Evolutionary conservation across 805 yeast species (phyloP).

Genomic region (Lipomyces mesembrius): DNA sequence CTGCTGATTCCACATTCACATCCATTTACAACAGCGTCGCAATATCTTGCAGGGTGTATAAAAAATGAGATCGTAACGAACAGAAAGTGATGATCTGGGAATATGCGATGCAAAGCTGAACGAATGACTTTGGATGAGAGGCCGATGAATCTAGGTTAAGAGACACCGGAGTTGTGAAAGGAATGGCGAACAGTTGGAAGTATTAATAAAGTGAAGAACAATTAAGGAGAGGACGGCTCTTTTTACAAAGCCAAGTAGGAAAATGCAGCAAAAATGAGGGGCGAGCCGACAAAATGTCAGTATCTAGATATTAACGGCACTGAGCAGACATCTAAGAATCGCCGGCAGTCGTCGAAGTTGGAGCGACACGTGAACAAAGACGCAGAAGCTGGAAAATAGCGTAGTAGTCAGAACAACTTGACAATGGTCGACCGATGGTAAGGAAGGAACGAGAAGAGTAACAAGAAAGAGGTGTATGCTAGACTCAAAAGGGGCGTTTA

Average conservation of each 20-base stretch:
- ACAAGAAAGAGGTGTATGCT: background rate
- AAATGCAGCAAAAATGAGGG: background rate
- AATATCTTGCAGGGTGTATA: background rate
- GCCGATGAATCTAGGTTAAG: background rate
- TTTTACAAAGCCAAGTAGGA: background rate
- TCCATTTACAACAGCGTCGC: background rate
- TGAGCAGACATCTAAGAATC: constrained; percentile 14
- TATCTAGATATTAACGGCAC: constrained; percentile 4
- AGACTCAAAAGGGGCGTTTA: background rate
- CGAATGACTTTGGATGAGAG: background rate
- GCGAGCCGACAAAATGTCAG: constrained; percentile 8
- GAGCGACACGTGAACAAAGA: background rate
- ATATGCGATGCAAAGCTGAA: background rate
- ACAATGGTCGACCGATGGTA: background rate
- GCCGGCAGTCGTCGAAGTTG: background rate
- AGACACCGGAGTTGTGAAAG: background rate
- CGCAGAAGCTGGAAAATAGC: background rate
- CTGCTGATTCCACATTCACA: background rate
- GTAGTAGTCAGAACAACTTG: background rate
- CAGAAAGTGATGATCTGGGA: background rate
- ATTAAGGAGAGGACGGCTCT: constrained; percentile 5
- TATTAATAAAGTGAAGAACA: background rate
- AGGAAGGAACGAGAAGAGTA: background rate
- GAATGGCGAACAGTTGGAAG: constrained; percentile 5
- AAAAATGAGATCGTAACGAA: background rate